Percentiles rank a stretch among this genome's conserved stretches.
These are phyloP conservation scores for Uronychia binucleata DNA, from an alignment of 73 alveolate genomes.

Conservation along the genomic window DNA sequence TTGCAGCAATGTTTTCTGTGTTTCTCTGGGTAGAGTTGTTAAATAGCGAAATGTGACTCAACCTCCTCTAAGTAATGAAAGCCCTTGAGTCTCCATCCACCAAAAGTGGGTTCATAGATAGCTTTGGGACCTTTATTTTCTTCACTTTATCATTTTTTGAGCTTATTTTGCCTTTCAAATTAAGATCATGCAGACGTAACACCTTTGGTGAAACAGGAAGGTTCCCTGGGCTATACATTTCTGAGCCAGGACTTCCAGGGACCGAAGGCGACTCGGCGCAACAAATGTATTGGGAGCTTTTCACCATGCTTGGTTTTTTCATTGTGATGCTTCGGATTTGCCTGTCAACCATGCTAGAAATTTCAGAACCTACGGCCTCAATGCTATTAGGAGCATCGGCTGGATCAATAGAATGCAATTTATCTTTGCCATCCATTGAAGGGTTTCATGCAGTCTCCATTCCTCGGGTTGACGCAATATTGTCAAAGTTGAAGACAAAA, in stretches of 20 bases:
- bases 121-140: not conserved
- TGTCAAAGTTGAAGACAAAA: too few species aligned
- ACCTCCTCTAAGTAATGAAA: not conserved
- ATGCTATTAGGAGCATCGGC: too few species aligned
- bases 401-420: too few species aligned
- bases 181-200: not conserved
- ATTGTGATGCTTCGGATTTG: too few species aligned
- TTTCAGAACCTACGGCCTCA: too few species aligned
- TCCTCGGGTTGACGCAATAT: too few species aligned
- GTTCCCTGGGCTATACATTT: not conserved
- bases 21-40: not conserved
- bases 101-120: not conserved
- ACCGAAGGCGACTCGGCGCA: not conserved
- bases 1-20: not conserved
- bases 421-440: too few species aligned
- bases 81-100: not conserved
- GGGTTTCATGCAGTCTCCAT: too few species aligned
- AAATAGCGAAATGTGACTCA: not conserved
- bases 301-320: too few species aligned
- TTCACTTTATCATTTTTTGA: not conserved
- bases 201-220: not conserved
- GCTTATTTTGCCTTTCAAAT: not conserved
- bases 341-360: too few species aligned
- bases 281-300: too few species aligned
- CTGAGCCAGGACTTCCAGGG: slow-evolving; percentile 1